Conservation (phyloP, 208 protist genomes). For the Acanthamoeba sp. region DNA sequence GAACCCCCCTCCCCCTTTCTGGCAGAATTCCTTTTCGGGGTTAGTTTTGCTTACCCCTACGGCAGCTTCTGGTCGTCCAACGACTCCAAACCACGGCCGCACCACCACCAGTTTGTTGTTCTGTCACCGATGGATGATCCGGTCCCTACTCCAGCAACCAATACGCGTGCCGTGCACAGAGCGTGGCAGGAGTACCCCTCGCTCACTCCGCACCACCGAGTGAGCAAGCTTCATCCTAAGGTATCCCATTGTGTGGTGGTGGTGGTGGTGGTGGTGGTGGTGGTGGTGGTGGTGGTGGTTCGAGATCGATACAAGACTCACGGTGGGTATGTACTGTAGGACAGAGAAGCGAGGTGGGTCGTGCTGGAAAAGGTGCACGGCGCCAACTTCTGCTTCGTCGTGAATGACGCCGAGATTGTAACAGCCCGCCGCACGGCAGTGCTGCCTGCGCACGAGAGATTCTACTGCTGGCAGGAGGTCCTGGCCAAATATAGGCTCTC, state of each 20-base stretch:
- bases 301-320: too few species aligned
- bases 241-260: not conserved
- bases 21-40: too few species aligned
- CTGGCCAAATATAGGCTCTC: not conserved
- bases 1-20: too few species aligned
- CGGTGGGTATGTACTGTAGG: too few species aligned
- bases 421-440: not conserved
- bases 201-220: not conserved
- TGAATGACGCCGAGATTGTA: not conserved
- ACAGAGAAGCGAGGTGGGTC: not conserved
- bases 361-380: slow-evolving; percentile 58
- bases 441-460: not conserved
- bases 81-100: too few species aligned
- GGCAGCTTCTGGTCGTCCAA: too few species aligned
- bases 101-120: too few species aligned
- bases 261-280: not conserved
- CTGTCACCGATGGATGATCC: too few species aligned
- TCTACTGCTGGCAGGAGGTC: not conserved
- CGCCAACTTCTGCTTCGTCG: slow-evolving; percentile 28
- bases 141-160: too few species aligned
- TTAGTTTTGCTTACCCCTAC: too few species aligned
- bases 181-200: not conserved
- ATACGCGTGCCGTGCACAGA: too few species aligned
- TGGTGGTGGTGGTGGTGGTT: not conserved
- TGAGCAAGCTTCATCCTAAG: not conserved